Percentiles rank a stretch among this genome's conserved stretches.
Conservation (phyloP, 306 rosid species). For the Notholithocarpus densiflorus region DNA sequence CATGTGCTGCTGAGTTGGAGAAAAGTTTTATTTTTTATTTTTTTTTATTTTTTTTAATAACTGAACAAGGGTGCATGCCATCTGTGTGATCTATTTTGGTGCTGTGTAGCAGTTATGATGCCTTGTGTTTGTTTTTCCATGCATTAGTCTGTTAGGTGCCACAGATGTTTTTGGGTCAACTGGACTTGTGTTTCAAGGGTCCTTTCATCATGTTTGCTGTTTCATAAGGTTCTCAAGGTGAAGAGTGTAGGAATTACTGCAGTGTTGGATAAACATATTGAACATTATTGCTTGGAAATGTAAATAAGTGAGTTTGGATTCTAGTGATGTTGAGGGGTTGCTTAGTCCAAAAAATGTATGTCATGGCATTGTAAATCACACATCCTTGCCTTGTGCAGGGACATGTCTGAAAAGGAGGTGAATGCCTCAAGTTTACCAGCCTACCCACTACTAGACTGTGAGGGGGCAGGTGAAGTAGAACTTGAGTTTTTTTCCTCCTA, state of each 20-base stretch:
- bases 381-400: not conserved
- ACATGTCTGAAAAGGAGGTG: not conserved
- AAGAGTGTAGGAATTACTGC: not conserved
- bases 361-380: not conserved
- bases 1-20: not conserved
- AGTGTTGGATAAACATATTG: too few species aligned
- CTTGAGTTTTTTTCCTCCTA: not conserved
- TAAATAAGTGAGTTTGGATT: too few species aligned
- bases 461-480: not conserved
- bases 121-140: not conserved
- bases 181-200: not conserved
- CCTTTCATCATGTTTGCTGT: not conserved
- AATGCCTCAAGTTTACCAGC: not conserved
- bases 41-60: not conserved
- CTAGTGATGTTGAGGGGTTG: not conserved
- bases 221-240: not conserved
- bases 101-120: not conserved
- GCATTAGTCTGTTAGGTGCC: conserved; percentile 1
- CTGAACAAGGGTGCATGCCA: not conserved
- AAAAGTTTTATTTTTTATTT: not conserved
- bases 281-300: too few species aligned
- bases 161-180: not conserved
- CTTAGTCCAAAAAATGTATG: not conserved
- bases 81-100: not conserved
- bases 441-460: not conserved